These are phyloP conservation scores for Hippophae gyantsensis DNA, from an alignment of 306 rosid genomes.

Conservation along the genomic window DNA sequence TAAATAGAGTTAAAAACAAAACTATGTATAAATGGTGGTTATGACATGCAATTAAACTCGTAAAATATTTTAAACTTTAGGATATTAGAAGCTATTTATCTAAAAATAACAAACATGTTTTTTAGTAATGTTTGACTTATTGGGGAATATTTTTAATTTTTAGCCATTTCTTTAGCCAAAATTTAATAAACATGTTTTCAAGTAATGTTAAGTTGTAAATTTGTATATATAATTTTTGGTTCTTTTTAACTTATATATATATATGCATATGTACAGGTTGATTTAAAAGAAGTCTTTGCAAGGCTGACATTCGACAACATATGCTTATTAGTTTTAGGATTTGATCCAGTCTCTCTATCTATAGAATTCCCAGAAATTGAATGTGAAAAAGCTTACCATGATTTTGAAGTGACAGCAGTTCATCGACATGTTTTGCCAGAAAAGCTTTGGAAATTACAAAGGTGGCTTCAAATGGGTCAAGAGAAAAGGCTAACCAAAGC, in stretches of 20 bases:
- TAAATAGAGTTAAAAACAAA: no score
- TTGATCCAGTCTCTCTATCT: conserved; percentile 30
- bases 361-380: conserved; percentile 25
- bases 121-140: no score
- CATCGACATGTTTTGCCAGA: conserved; percentile 19
- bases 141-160: background rate
- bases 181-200: background rate
- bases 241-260: background rate
- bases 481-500: conserved; percentile 15
- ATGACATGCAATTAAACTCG: no score
- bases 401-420: conserved; percentile 19
- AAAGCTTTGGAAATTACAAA: conserved; percentile 8
- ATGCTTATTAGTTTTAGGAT: conserved; percentile 28
- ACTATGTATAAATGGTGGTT: no score
- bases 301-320: conserved; percentile 33
- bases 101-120: no score
- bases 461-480: conserved; percentile 7
- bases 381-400: conserved; percentile 29
- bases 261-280: background rate
- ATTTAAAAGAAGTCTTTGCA: conserved; percentile 32
- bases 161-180: background rate
- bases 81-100: no score
- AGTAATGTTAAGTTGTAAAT: background rate
- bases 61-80: no score
- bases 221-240: background rate